Evolutionary conservation across 2,329 filamentous ascomycete species (phyloP).

Genomic region (Rugonectria rugulosa): DNA sequence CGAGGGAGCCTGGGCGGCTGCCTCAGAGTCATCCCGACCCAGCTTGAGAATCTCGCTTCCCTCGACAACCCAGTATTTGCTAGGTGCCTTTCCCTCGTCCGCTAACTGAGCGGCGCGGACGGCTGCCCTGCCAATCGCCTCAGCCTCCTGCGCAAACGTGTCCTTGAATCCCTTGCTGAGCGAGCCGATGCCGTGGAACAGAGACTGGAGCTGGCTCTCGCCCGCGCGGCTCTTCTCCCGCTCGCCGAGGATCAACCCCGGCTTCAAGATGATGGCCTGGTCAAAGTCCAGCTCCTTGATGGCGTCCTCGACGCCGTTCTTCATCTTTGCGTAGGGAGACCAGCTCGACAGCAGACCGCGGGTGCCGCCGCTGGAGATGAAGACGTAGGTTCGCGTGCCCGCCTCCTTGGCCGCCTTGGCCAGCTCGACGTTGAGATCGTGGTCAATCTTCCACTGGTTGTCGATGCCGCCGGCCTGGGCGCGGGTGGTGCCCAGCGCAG

Average conservation of each 20-base stretch:
- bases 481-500: slow-evolving; percentile 81
- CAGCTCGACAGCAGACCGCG: slow-evolving; percentile 49
- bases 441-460: slow-evolving; percentile 86
- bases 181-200: slow-evolving; percentile 64
- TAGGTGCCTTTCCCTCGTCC: slow-evolving; percentile 64
- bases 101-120: slow-evolving; percentile 67
- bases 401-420: slow-evolving; percentile 77
- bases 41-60: slow-evolving; percentile 70
- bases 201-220: slow-evolving; percentile 63
- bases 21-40: slow-evolving; percentile 66
- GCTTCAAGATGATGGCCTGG: slow-evolving; percentile 75
- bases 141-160: slow-evolving; percentile 74
- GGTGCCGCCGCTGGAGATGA: slow-evolving; percentile 69
- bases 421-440: slow-evolving; percentile 83
- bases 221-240: slow-evolving; percentile 67
- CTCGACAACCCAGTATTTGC: slow-evolving; percentile 68
- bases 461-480: slow-evolving; percentile 77
- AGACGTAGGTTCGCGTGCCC: slow-evolving; percentile 77
- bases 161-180: slow-evolving; percentile 67
- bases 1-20: neutral
- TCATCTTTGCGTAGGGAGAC: slow-evolving; percentile 74
- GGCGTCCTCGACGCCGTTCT: slow-evolving; percentile 84
- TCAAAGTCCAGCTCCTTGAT: slow-evolving; percentile 78
- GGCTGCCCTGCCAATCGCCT: slow-evolving; percentile 74
- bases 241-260: slow-evolving; percentile 78